Evolutionary conservation across 2,329 filamentous ascomycete genomes (phyloP).

Genomic region (Beauveria rudraprayagi): DNA sequence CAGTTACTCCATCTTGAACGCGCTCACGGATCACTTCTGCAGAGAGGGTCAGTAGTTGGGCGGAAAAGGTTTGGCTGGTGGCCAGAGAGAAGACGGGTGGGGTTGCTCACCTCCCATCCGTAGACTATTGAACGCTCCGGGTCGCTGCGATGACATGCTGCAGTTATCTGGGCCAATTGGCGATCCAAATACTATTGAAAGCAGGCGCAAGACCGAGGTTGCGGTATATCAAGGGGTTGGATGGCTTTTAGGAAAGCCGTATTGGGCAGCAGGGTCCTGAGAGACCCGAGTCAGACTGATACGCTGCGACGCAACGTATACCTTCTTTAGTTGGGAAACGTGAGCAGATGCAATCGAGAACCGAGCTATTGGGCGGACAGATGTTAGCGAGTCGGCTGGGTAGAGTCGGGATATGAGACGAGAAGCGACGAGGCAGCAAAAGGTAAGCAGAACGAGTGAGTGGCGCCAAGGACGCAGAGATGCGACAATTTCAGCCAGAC

Average conservation of each 20-base stretch:
- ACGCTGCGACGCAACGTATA: slow-evolving; percentile 5
- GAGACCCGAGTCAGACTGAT: background rate
- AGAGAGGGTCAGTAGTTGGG: slow-evolving; percentile 19
- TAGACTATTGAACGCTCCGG: slow-evolving; percentile 76
- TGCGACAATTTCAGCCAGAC: background rate
- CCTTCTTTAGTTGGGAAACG: background rate
- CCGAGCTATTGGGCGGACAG: background rate
- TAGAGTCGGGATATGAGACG: background rate
- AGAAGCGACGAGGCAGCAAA: background rate
- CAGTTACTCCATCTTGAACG: slow-evolving; percentile 95
- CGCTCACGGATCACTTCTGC: slow-evolving; percentile 96
- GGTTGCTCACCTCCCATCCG: slow-evolving; percentile 83
- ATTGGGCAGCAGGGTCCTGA: slow-evolving; percentile 24
- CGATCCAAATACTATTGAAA: slow-evolving; percentile 2
- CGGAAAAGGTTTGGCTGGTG: background rate
- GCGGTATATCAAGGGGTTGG: slow-evolving; percentile 21
- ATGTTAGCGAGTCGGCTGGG: background rate
- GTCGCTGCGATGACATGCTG: slow-evolving; percentile 81
- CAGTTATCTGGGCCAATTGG: slow-evolving; percentile 11
- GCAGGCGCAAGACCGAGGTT: slow-evolving; percentile 8
- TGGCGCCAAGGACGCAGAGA: background rate
- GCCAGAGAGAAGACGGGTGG: slow-evolving; percentile 8
- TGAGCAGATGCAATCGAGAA: background rate
- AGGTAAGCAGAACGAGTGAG: background rate
- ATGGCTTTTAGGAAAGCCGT: slow-evolving; percentile 26